These are phyloP conservation scores for Aquilaria malaccensis DNA, from an alignment of 345 rosid species.

Conservation along the genomic window DNA sequence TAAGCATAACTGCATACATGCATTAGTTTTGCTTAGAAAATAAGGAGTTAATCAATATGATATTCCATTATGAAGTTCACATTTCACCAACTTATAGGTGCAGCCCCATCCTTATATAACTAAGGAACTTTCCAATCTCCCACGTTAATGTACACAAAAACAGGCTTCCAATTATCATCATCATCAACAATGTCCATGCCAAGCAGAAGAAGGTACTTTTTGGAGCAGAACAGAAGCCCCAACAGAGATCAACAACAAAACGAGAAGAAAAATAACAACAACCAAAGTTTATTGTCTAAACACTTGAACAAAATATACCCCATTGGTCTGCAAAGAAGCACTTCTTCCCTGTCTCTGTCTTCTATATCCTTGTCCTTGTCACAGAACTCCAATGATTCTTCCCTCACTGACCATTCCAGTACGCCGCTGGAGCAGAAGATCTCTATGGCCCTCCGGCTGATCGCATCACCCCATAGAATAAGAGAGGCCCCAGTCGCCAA, in stretches of 20 bases:
- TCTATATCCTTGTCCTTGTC: slow-evolving; percentile 79
- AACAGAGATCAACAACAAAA: slow-evolving; percentile 1
- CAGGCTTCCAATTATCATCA: slow-evolving; percentile 4
- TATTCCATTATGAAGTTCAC: slow-evolving; percentile 40
- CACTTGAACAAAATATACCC: slow-evolving; percentile 86
- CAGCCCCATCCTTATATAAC: background rate
- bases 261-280: slow-evolving; percentile 25
- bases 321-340: slow-evolving; percentile 60
- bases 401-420: slow-evolving; percentile 41
- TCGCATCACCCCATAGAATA: slow-evolving; percentile 35
- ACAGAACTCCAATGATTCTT: slow-evolving; percentile 79
- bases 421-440: slow-evolving; percentile 51
- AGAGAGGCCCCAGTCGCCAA: slow-evolving; percentile 31
- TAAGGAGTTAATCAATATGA: slow-evolving; percentile 13
- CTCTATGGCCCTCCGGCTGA: slow-evolving; percentile 61
- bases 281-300: slow-evolving; percentile 44
- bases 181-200: slow-evolving; percentile 26
- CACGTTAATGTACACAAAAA: slow-evolving; percentile 6
- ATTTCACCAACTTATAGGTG: slow-evolving; percentile 48
- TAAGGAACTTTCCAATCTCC: slow-evolving; percentile 5
- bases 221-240: slow-evolving; percentile 31
- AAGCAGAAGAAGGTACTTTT: slow-evolving; percentile 24
- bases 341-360: slow-evolving; percentile 69
- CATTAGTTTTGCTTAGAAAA: slow-evolving; percentile 26
- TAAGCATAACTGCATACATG: slow-evolving; percentile 16